Evolutionary conservation across 2,329 filamentous ascomycete genomes (phyloP), one percentile per base, ranked within the genome.

Genomic region (Shiraia bambusicola): DNA sequence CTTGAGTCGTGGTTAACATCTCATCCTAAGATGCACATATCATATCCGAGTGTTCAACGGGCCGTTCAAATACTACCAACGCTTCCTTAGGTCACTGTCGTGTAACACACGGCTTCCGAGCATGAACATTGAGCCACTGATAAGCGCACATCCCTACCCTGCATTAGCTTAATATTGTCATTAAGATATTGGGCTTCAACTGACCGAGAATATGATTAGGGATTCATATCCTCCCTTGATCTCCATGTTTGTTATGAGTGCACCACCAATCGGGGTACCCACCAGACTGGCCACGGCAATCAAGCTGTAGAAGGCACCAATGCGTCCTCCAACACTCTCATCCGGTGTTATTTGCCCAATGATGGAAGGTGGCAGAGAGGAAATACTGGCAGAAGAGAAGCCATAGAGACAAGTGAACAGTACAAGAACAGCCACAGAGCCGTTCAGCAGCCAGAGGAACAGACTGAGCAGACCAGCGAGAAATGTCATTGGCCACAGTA

Each of bases 311-410:
- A 81, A 74, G 0, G 78, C 76, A 1, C 87, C 87, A 2, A 77
- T 82, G 5, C 86, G 75, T 2, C 83, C 77, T 11, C 87, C 87
- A 25, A 90, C 83, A 61, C 87, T 76, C 14, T 79, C 73, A 27
- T 88, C 77, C 32, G 87, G 83, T 1, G 80, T 83, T 47, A 89
- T 85, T 56, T 89, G 84, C 1, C 83, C 84, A 15, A 90, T 72
- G 11, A 86, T 70, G 0, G 83, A 77, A 0, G 86, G 82, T 0
- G 74, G 73, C 13, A 88, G 69, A 0, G 79, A 79, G 26, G 86
- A 78, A 54, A 83, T 86, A 2, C 80, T 79, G 10, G 86, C 86
- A 0, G 80, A 83, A 11, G 76, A 76, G 61, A 88, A 87, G 13
- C 85, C 86, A 52, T 86, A 89, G 6, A 87, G 66, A n/a, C 77